Base-by-base conservation (phyloP, 1,139 yeast species). In the Komagataea norvegica region DNA sequence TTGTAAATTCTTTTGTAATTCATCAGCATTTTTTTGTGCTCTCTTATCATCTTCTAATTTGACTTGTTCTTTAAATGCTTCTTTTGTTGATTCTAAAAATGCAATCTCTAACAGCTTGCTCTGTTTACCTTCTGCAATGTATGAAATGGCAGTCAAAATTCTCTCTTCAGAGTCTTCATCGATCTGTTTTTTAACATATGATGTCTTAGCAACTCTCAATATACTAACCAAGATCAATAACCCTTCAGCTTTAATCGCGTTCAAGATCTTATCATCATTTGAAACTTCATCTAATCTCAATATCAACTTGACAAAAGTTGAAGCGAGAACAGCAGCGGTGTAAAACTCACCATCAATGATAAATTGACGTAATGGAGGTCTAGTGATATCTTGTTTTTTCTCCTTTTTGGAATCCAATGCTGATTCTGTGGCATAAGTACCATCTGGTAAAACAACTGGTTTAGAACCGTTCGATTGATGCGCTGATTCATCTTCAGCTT, bases 131-230 rank as follows among this genome's bases (percentile, higher is more conserved):
- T 61, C 65, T 15, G 60, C 54, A 25, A 64, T 60, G 43, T 73
- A 72, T 37, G 74, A 66, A 54, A 93, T 77, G 57, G 91, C 89
- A 11, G 93, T 72, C 61, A 87, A 70, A 42, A 93, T 82, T 65
- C 97, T 78, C 64, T 91, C 98, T 17, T 84, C 77, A 5, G 97
- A 85, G 62, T 93, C 99, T 64, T 91, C 98, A 56, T 91, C 97
- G 47, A 89, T 89, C 54, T 77, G 78, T 57, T 81, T 79, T 44
- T 77, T 69, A 18, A 79, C 93, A 45, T 73, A 68, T n/a, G 71
- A 63, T n/a, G 94, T 76, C 50, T 86, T 88, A 33, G 96, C 96
- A 31, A 80, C 91, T 56, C 98, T 78, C 46, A 93, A 70, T 37
- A 91, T 81, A 24, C 96, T 86, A 34, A 94, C 95, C 79, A 93